Conservation (phyloP, 192 early-diverging fungal species). For the Coemansia sp. region DNA sequence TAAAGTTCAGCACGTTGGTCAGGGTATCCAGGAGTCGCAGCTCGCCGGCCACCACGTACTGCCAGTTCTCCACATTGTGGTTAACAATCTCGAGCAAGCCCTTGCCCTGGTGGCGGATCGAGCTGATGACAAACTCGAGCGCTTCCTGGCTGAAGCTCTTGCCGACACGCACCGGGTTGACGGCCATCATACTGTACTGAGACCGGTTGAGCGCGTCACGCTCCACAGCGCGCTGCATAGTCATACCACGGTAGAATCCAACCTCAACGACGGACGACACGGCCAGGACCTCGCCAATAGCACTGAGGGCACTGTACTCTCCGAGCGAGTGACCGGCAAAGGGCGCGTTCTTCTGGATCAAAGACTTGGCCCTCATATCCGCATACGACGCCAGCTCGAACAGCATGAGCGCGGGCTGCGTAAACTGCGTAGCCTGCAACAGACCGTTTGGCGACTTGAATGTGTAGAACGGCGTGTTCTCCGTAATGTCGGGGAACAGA, state of each 20-base stretch:
- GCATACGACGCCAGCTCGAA: constrained; percentile 91
- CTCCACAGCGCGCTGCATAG: constrained; percentile 93
- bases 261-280: constrained; percentile 87
- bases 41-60: constrained; percentile 92
- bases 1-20: constrained; percentile 79
- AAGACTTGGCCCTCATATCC: constrained; percentile 87
- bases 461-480: constrained; percentile 77
- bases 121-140: constrained; percentile 67
- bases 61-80: constrained; percentile 97
- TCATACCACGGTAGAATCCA: constrained; percentile 97
- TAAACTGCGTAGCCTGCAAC: constrained; percentile 93
- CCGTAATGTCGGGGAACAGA: constrained; percentile 86
- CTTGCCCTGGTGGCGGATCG: constrained; percentile 75
- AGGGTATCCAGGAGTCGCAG: constrained; percentile 78
- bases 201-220: constrained; percentile 83
- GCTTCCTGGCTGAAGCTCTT: constrained; percentile 87
- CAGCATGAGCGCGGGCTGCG: constrained; percentile 87
- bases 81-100: constrained; percentile 93
- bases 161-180: constrained; percentile 88
- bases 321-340: constrained; percentile 96
- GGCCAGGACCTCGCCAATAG: constrained; percentile 84
- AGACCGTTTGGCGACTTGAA: constrained; percentile 87
- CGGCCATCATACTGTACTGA: constrained; percentile 95
- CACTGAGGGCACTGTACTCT: constrained; percentile 91
- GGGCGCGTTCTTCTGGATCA: constrained; percentile 82